Evolutionary conservation across 2,329 filamentous ascomycete genomes (phyloP).

Genomic region (Penicillium frequentans): DNA sequence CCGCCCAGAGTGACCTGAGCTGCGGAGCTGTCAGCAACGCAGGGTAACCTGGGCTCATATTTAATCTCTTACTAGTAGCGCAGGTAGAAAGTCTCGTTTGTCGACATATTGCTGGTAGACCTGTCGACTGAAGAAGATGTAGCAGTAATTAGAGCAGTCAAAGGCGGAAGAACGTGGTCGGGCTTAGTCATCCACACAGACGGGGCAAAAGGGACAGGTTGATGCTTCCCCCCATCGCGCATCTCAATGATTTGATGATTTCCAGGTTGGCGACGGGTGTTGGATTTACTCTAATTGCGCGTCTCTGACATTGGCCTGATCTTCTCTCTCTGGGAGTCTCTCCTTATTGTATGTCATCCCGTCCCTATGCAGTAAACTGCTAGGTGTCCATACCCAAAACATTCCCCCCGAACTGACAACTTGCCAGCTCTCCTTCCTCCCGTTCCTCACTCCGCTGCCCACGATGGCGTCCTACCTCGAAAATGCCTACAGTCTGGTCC

Average conservation of each 20-base stretch:
- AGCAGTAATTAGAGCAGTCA: not conserved
- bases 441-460: constrained; percentile 32
- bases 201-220: constrained; percentile 44
- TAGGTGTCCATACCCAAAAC: constrained; percentile 26
- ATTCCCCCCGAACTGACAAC: constrained; percentile 34
- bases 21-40: constrained; percentile 51
- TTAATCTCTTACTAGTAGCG: constrained; percentile 80
- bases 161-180: constrained; percentile 23
- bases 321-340: constrained; percentile 26
- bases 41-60: constrained; percentile 35
- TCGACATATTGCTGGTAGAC: constrained; percentile 55
- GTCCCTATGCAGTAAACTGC: constrained; percentile 24
- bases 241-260: constrained; percentile 35
- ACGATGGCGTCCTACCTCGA: constrained; percentile 94
- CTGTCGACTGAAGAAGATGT: not conserved
- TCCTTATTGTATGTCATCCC: constrained; percentile 14
- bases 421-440: constrained; percentile 34
- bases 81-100: constrained; percentile 86
- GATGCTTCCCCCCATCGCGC: constrained; percentile 34
- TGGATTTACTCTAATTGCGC: constrained; percentile 29
- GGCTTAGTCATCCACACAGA: constrained; percentile 50
- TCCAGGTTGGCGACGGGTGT: constrained; percentile 37
- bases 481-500: constrained; percentile 92
- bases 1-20: constrained; percentile 94
- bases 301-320: constrained; percentile 23